Evolutionary conservation across 2,329 filamentous ascomycete species (phyloP), one percentile per base, ranked within the genome.

Genomic region (Paecilomyces fulvus): DNA sequence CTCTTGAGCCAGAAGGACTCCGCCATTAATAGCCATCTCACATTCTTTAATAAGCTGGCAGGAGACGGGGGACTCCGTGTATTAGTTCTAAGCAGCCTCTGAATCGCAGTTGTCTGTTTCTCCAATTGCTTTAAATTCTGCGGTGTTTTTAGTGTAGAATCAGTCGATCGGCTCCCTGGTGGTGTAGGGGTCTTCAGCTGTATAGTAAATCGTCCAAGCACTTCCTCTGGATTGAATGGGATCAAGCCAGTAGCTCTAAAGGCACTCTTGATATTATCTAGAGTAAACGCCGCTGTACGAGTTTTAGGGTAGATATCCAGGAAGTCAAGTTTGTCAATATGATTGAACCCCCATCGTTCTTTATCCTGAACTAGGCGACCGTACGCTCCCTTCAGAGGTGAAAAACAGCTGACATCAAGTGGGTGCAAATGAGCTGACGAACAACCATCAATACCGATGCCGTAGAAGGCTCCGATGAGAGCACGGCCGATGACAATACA

Each of bases 401-500:
- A 21, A 21, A 21, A 21, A 3, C 21, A 21, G 21, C 21, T 21
- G 3, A 21, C 21, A 3, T 21, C 21, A 21, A 21, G 21, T 1
- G 21, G 21, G 1, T 21, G 21, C 3, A 21, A 21, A 21, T 21
- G 3, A 21, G 21, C 21, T 21, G 21, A 21, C 21, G 21, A 53
- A 94, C 73, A 95, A 20, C 79, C 74, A 66, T 92, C 79, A 56
- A 78, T 82, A 51, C 86, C 86, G 17, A 89, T 76, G 48, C 79
- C 82, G 71, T 91, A 90, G 72, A 90, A 89, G 59, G 84, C 83
- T 49, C 84, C 87, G 62, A 92, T 90, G 67, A 91, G 77, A 54
- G 81, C 85, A 31, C 71, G 81, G 43, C 86, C 87, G 58, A 90
- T 79, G 59, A 82, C 71, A 55, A 91, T 68, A 67, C 86, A 88